Base-by-base conservation (phyloP, 805 yeast species). In the Hemisphaericaspora nanyangensis region DNA sequence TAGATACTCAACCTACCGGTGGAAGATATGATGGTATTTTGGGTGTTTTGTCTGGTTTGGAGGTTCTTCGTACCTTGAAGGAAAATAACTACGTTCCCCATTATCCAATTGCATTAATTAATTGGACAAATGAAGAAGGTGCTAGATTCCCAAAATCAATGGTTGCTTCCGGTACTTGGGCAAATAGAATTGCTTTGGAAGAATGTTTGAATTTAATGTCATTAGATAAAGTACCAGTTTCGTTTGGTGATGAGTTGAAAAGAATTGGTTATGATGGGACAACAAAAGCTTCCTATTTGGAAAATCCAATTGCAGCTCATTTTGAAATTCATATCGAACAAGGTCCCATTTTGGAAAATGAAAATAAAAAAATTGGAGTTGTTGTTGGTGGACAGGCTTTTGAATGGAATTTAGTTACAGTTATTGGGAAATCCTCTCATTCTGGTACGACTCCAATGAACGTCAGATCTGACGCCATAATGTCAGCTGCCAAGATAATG, bases 71-170 rank as follows among this genome's bases (percentile, higher is more conserved):
- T 44, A 80, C 87, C 4, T 60, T 82, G 52, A 75, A 78, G 42
- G 85, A 77, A 13, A 76, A 78, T 54, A 63, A 68, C 31, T 72
- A 61, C 50, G 66, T 63, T 8, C 86, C 90, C n/a, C 72, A 78
- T 38, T 81, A 68, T 45, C 88, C 88, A 7, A 72, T 82, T 39
- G 79, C 82, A 5, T 68, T 79, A 4, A 70, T 82, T 29, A 70
- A 77, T 51, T 82, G 90, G 90, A 79, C 80, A 56, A 82, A 82
- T 51, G 90, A 82, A 54, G 90, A 82, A 61, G 90, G 90, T 40
- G 88, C 89, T 0, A 60, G 90, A 36, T 82, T 81, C 51, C 85
- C 88, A n/a, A 66, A 75, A 60, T 70, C 82, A 31, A 70, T 79
- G 56, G 80, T 82, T 75, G 74, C 83, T 2, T 76, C 83, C 4